Percentiles rank a stretch among this genome's conserved stretches.
Conservation (phyloP, 2,329 filamentous ascomycete species). For the Diatrype stigma region DNA sequence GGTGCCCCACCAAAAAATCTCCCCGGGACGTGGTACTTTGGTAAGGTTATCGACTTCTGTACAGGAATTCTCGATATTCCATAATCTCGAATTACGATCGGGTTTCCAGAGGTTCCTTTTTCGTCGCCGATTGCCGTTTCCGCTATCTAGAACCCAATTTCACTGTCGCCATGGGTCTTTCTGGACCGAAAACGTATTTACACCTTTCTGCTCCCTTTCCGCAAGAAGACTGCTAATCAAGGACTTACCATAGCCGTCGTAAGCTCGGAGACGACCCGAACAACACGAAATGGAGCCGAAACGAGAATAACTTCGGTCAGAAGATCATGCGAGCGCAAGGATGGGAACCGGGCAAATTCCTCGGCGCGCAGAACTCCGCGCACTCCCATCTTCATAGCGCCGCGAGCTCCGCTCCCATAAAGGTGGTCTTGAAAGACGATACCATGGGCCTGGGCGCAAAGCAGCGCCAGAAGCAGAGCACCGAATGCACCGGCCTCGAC, state of each 20-base stretch:
- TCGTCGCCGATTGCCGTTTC: background rate
- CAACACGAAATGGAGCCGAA: conserved; percentile 87
- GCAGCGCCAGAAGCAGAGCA: conserved; percentile 56
- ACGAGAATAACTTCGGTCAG: conserved; percentile 80
- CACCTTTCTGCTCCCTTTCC: background rate
- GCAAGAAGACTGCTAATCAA: conserved; percentile 4
- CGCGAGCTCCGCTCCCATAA: conserved; percentile 81
- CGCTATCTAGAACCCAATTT: background rate
- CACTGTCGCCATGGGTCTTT: conserved; percentile 57
- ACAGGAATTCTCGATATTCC: background rate
- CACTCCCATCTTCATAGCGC: conserved; percentile 74
- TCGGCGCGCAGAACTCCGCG: conserved; percentile 72
- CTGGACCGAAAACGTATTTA: conserved; percentile 61
- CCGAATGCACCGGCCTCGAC: conserved; percentile 79
- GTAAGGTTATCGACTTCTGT: too few species aligned
- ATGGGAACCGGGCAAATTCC: conserved; percentile 79
- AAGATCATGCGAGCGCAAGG: conserved; percentile 84
- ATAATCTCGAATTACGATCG: background rate
- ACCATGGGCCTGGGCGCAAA: conserved; percentile 85
- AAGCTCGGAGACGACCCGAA: conserved; percentile 91
- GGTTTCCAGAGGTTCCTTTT: background rate
- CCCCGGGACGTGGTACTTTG: too few species aligned
- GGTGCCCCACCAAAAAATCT: too few species aligned
- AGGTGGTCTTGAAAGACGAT: conserved; percentile 82
- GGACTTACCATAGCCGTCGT: conserved; percentile 31